Evolutionary conservation across 352 stramenopile species (phyloP), one percentile per base, ranked within the genome.

Genomic region (Plasmopara viticola): DNA sequence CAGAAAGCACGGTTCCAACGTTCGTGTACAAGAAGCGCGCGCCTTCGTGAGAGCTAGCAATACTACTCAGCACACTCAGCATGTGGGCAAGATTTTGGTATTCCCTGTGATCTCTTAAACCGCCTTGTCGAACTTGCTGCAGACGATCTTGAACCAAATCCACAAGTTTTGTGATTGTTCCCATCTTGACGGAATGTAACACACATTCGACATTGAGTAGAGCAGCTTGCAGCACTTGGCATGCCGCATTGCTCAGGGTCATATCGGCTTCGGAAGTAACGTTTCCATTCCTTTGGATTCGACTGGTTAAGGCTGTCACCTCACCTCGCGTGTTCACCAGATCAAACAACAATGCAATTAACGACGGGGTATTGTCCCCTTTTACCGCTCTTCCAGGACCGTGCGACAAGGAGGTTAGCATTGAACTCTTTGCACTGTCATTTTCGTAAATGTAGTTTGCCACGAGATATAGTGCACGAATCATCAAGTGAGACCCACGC

Each of bases 201-300:
- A 84, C 55, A 30, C 75, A 86, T 49, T 89, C 78, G 1, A 52
- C 14, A 37, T 79, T 66, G n/a, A 86, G 52, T 17, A 89, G 43
- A 7, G 58, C 56, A 1, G 66, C 63, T 46, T 70, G 77, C 17
- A 86, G 41, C 18, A 87, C 62, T 38, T 69, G 56, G 18, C 68
- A 75, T 13, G 70, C 70, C 14, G 64, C 53, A 18, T 62, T 67
- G 30, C 54, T 64, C n/a, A 73, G 44, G 5, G 37, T 51, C 42
- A 61, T 47, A 55, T 72, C 54, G 42, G 40, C 51, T 25, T 55
- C 40, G 18, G 60, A 41, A 8, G 37, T 6, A 41, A 35, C 5
- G 31, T 8, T 17, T 41, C 13, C 14, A 41, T 41, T 17, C n/a
- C 37, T 15, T 18, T 41, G 37, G 0, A 13, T 4, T 38, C 33